Conservation (phyloP, 2,329 filamentous ascomycete species). For the Cryoendolithus antarcticus region DNA sequence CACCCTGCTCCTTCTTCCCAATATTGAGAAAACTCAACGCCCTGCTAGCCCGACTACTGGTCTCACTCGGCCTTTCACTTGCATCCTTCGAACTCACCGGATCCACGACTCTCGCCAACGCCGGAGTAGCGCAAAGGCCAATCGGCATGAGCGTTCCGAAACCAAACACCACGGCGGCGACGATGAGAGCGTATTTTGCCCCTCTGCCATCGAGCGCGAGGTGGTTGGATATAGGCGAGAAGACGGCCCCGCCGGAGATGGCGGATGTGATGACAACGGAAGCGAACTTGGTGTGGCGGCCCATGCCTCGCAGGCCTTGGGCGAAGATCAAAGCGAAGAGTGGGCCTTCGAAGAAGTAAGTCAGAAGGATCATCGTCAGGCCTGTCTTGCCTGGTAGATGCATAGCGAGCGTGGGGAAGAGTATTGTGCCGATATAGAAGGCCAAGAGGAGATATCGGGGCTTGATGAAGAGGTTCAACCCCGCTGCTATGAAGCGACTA, state of each 20-base stretch:
- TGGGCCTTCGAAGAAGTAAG: conserved; percentile 50
- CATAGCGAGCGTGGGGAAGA: conserved; percentile 41
- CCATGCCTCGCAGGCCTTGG: conserved; percentile 45
- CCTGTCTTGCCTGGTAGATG: conserved; percentile 32
- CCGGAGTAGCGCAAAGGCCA: conserved; percentile 38
- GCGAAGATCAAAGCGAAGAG: conserved; percentile 48
- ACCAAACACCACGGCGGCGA: conserved; percentile 40
- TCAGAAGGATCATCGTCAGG: conserved; percentile 37
- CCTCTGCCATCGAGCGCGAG: conserved; percentile 28
- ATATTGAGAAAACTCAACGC: conserved; percentile 21
- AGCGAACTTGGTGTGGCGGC: conserved; percentile 45
- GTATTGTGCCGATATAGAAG: conserved; percentile 40
- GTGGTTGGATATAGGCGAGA: conserved; percentile 43
- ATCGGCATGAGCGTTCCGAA: conserved; percentile 41
- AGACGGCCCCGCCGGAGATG: conserved; percentile 41
- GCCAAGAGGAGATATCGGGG: conserved; percentile 45
- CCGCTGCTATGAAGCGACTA: conserved; percentile 45
- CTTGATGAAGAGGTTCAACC: conserved; percentile 41
- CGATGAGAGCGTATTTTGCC: conserved; percentile 38
- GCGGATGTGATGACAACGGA: conserved; percentile 41
- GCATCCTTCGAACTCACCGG: conserved; percentile 16
- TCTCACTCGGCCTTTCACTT: conserved; percentile 12
- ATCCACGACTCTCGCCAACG: conserved; percentile 36
- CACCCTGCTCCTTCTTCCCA: conserved; percentile 13
- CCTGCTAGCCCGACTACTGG: conserved; percentile 18